These are phyloP conservation scores for Penicillium crustosum DNA, from an alignment of 2,329 filamentous ascomycete species.

Conservation along the genomic window DNA sequence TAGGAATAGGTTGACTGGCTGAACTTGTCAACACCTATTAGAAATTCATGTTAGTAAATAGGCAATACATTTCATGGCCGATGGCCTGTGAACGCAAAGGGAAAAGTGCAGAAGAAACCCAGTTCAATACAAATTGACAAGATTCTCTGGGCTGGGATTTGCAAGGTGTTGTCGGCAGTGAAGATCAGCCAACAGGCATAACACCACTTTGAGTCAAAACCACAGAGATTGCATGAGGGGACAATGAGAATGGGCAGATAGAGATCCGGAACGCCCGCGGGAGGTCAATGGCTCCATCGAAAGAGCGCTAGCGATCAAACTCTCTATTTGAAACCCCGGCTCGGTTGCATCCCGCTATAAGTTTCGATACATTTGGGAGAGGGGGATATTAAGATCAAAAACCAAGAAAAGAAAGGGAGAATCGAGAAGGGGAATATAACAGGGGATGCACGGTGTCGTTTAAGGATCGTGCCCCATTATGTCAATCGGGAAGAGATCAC, in stretches of 20 bases:
- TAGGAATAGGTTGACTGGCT: constrained; percentile 46
- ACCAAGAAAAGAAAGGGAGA: not conserved
- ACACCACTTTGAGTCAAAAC: not conserved
- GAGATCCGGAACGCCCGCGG: not conserved
- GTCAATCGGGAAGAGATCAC: constrained; percentile 62
- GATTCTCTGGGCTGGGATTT: not conserved
- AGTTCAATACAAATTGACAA: not conserved
- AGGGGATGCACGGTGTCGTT: constrained; percentile 17
- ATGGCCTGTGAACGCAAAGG: not conserved
- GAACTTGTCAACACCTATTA: constrained; percentile 31
- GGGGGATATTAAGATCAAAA: not conserved
- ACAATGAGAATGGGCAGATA: not conserved
- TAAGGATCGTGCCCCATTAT: constrained; percentile 61
- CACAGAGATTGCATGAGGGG: not conserved
- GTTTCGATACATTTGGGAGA: not conserved
- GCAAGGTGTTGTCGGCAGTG: not conserved
- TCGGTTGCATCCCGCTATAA: not conserved
- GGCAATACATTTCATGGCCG: not conserved
- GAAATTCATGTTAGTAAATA: constrained; percentile 16
- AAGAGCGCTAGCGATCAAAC: not conserved
- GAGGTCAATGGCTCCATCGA: not conserved
- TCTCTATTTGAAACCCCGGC: not conserved
- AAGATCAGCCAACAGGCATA: not conserved
- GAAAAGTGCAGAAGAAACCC: not conserved
- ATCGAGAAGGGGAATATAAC: constrained; percentile 9